These are phyloP conservation scores for Salicornia ramosissima DNA, from an alignment of 148 eudicot genomes.

Conservation along the genomic window DNA sequence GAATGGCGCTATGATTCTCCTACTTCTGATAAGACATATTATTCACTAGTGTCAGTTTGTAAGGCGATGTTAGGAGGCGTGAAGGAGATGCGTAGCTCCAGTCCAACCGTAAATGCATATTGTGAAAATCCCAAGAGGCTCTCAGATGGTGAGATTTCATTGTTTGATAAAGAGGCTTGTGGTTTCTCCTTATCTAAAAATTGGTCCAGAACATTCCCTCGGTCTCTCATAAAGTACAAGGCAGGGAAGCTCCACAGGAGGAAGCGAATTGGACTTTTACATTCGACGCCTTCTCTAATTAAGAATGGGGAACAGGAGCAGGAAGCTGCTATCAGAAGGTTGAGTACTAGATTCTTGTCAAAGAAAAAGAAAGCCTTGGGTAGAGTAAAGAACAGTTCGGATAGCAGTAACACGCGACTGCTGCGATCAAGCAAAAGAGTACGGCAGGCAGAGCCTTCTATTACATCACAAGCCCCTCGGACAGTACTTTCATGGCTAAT, in stretches of 20 bases:
- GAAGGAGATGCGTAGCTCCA: slow-evolving; percentile 24
- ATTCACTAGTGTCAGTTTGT: slow-evolving; percentile 49
- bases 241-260: slow-evolving; percentile 16
- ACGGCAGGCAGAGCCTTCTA: slow-evolving; percentile 27
- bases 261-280: slow-evolving; percentile 19
- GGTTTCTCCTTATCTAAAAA: background rate
- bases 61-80: slow-evolving; percentile 26
- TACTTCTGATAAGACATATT: slow-evolving; percentile 29
- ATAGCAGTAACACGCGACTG: slow-evolving; percentile 29
- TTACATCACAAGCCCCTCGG: slow-evolving; percentile 42
- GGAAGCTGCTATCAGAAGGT: slow-evolving; percentile 14
- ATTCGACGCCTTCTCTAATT: slow-evolving; percentile 10
- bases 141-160: slow-evolving; percentile 11
- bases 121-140: slow-evolving; percentile 17
- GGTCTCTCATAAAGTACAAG: slow-evolving; percentile 7
- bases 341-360: slow-evolving; percentile 13
- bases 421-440: slow-evolving; percentile 62
- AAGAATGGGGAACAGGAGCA: slow-evolving; percentile 6
- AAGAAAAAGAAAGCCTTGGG: slow-evolving; percentile 33
- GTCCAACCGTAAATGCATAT: slow-evolving; percentile 13
- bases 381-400: slow-evolving; percentile 23
- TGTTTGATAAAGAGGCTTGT: slow-evolving; percentile 3
- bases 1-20: slow-evolving; percentile 50
- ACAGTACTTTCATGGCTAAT: slow-evolving; percentile 76
- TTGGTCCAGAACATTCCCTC: slow-evolving; percentile 13